Conservation (phyloP, 139 green algal genomes). For the Diplosphaera chodatii region DNA sequence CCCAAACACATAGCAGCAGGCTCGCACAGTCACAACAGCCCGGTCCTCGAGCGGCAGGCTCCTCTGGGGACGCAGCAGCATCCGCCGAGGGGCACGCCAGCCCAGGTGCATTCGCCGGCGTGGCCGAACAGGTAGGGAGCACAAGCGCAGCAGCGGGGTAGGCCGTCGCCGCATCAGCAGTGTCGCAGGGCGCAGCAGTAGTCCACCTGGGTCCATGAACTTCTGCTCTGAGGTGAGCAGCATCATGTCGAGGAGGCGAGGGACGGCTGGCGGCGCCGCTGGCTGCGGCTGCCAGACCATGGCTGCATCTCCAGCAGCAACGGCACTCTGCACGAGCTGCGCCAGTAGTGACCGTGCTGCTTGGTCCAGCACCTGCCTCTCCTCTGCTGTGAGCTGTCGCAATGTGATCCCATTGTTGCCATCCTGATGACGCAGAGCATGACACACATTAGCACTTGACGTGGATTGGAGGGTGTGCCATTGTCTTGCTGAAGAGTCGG, state of each 20-base stretch:
- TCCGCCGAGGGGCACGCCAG: no score
- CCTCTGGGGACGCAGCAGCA: no score
- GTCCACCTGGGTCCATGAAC: not conserved
- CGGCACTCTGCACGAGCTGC: not conserved
- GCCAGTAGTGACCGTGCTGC: not conserved
- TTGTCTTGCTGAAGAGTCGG: no score
- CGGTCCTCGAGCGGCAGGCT: no score
- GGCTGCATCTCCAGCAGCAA: not conserved
- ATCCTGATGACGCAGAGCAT: not conserved
- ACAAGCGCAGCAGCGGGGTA: no score
- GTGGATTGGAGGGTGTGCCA: not conserved
- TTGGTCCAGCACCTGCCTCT: not conserved
- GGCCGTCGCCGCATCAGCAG: not conserved
- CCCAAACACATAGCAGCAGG: no score
- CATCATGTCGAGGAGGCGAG: constrained; percentile 1
- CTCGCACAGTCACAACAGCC: no score
- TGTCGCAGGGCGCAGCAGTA: not conserved
- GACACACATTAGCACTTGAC: not conserved
- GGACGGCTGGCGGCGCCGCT: not conserved
- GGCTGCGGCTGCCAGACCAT: not conserved
- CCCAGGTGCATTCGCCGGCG: no score
- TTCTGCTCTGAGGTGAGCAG: not conserved
- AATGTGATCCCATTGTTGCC: not conserved
- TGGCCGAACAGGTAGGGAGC: no score
- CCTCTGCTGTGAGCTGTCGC: not conserved